phyloP scores from a whole-genome alignment of 2,329 filamentous ascomycete species.

The Sarocladium oryzae region DNA sequence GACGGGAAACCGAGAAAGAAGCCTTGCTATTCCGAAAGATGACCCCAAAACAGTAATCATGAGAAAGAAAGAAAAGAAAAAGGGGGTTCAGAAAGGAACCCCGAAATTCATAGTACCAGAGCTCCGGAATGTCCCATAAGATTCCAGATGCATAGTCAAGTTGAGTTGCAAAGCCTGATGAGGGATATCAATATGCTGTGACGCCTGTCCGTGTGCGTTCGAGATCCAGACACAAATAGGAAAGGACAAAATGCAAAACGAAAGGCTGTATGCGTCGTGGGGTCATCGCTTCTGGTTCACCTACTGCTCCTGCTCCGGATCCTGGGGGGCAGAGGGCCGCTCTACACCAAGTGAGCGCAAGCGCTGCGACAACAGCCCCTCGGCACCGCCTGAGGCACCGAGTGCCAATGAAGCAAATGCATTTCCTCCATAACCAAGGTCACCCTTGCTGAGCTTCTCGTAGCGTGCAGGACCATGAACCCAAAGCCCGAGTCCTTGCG shows the following conservation, averaged over 20 bases:
- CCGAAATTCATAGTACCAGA: background rate
- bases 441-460: constrained; percentile 62
- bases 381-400: constrained; percentile 39
- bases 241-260: background rate
- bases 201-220: background rate
- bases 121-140: background rate
- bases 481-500: constrained; percentile 7
- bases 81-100: too few relatives aligned
- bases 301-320: background rate
- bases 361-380: constrained; percentile 64
- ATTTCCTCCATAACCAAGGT: constrained; percentile 56
- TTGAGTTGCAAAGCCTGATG: background rate
- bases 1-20: too few relatives aligned
- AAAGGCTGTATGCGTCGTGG: background rate
- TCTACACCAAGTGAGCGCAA: constrained; percentile 56
- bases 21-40: too few relatives aligned
- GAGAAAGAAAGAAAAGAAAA: background rate
- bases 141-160: background rate
- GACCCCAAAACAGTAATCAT: too few relatives aligned
- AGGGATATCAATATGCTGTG: background rate
- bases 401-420: constrained; percentile 28
- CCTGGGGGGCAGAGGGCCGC: background rate
- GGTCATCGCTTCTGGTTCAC: too few relatives aligned
- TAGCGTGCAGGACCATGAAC: constrained; percentile 38
- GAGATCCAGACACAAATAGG: too few relatives aligned